Conservation (phyloP, 306 rosid genomes). For the Cicer yamashitae region DNA sequence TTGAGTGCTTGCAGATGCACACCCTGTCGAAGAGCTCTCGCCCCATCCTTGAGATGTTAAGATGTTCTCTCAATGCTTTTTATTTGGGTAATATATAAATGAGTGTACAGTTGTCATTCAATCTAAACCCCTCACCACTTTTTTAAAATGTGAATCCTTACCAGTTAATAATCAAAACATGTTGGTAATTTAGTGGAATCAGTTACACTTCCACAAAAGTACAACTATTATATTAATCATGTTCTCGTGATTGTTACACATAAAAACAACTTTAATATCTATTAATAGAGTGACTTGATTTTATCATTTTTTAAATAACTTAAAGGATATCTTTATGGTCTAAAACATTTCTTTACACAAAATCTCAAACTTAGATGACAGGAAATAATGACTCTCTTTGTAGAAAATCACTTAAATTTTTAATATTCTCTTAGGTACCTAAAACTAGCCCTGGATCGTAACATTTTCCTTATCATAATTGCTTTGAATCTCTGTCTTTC, state of each 20-base stretch:
- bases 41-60: no score
- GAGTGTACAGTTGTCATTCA: no score
- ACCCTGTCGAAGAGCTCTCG: no score
- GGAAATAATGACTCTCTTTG: constrained; percentile 7
- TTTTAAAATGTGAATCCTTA: no score
- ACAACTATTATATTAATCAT: not conserved
- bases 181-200: no score
- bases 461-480: not conserved
- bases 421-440: constrained; percentile 12
- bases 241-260: no score
- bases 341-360: not conserved
- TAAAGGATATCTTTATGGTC: not conserved
- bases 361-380: not conserved
- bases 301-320: not conserved
- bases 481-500: not conserved
- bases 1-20: no score
- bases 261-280: not conserved
- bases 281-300: not conserved
- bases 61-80: no score
- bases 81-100: no score
- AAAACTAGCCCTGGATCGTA: constrained; percentile 42
- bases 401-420: constrained; percentile 19
- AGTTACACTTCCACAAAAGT: not conserved
- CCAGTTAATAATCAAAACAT: no score
- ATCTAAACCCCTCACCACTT: no score